These are phyloP conservation scores for Aspergillus intermedius DNA, from an alignment of 2,329 filamentous ascomycete genomes.

Conservation along the genomic window DNA sequence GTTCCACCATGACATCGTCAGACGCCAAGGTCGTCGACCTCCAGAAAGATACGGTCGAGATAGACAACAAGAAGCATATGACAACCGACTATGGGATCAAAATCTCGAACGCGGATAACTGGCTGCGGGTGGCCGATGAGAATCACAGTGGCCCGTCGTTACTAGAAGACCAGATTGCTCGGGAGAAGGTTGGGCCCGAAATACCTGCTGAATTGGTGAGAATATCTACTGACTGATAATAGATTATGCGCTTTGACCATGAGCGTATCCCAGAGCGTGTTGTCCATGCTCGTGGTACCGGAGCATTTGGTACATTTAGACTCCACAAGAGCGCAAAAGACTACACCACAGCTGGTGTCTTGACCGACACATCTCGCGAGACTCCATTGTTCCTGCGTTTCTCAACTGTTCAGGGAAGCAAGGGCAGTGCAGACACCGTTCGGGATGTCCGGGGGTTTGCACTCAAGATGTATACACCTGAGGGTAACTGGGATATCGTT, in stretches of 20 bases:
- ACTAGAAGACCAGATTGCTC: conserved; percentile 63
- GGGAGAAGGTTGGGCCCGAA: conserved; percentile 59
- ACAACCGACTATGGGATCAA: conserved; percentile 74
- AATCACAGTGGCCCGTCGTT: conserved; percentile 61
- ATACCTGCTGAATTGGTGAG: not conserved
- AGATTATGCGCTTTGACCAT: conserved; percentile 64
- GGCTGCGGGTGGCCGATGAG: conserved; percentile 60
- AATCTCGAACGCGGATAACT: conserved; percentile 67
- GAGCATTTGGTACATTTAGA: conserved; percentile 61
- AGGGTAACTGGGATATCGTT: conserved; percentile 60
- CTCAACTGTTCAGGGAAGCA: conserved; percentile 68
- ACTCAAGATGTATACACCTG: conserved; percentile 68
- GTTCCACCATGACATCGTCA: not conserved
- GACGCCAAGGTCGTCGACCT: conserved; percentile 57
- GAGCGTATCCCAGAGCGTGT: conserved; percentile 64
- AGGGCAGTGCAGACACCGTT: conserved; percentile 72
- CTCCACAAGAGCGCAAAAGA: conserved; percentile 58
- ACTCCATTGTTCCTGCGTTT: conserved; percentile 66
- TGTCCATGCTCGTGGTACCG: conserved; percentile 60
- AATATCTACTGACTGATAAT: not conserved
- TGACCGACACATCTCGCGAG: conserved; percentile 61
- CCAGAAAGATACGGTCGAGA: conserved; percentile 51
- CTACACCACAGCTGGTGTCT: conserved; percentile 56
- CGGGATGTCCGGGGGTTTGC: conserved; percentile 79
- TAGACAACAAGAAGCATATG: conserved; percentile 53